Conservation (phyloP, 208 protist genomes). For the Crithidia mellificae region DNA sequence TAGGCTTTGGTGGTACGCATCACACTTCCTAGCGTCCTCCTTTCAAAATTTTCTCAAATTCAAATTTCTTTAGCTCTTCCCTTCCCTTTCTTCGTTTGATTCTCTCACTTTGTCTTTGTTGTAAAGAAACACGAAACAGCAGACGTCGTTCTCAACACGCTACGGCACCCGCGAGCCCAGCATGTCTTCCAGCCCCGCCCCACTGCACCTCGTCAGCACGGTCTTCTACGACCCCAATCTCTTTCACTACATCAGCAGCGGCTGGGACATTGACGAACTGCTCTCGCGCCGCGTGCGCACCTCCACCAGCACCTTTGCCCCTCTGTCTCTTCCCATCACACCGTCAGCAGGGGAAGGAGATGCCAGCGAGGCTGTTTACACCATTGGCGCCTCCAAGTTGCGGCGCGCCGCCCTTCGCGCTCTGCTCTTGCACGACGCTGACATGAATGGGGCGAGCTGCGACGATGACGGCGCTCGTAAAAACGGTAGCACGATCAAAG, state of each 20-base stretch:
- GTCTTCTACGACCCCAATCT: conserved; percentile 29
- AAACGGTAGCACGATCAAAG: background rate
- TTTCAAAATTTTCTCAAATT: no score
- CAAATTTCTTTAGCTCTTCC: no score
- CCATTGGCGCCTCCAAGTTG: background rate
- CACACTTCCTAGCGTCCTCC: no score
- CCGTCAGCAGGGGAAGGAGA: background rate
- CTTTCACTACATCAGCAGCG: conserved; percentile 16
- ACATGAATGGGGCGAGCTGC: no score
- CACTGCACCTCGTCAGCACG: background rate
- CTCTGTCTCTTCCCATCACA: background rate
- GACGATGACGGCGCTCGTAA: background rate
- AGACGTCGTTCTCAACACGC: no score
- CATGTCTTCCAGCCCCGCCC: no score
- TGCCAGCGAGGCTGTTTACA: background rate
- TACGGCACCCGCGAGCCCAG: no score
- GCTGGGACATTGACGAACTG: conserved; percentile 17
- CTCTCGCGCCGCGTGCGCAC: conserved; percentile 16
- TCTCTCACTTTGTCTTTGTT: no score
- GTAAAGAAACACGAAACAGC: no score
- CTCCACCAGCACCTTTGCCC: conserved; percentile 2
- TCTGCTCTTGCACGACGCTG: background rate
- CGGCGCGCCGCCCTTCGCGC: conserved; percentile 6
- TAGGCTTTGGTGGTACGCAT: no score
- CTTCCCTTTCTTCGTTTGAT: no score